Evolutionary conservation across 2,329 filamentous ascomycete genomes (phyloP).

Genomic region (Apiospora hydei): DNA sequence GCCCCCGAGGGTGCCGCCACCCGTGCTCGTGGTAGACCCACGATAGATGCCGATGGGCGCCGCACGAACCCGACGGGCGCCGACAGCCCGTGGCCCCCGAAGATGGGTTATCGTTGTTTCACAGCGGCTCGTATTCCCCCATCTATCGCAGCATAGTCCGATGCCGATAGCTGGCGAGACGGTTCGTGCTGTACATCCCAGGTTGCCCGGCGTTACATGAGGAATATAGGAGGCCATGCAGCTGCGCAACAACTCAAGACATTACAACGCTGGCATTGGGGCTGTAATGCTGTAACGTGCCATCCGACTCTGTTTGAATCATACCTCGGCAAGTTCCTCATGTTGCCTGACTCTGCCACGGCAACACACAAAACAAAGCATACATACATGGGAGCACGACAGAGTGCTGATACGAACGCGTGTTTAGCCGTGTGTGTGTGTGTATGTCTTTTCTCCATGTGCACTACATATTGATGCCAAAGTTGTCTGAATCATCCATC

Average conservation of each 20-base stretch:
- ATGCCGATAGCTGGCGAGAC: not conserved
- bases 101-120: not conserved
- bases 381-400: not conserved
- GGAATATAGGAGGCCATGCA: not conserved
- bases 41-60: not conserved
- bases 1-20: not conserved
- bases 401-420: constrained; percentile 12
- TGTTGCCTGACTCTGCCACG: not conserved
- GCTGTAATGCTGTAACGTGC: not conserved
- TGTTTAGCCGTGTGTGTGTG: not conserved
- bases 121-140: not conserved
- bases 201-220: not conserved
- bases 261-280: too few species aligned
- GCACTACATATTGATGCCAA: not conserved
- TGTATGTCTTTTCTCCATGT: not conserved
- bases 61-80: not conserved
- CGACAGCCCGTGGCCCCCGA: not conserved
- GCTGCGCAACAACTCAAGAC: not conserved
- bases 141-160: not conserved
- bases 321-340: not conserved
- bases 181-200: not conserved
- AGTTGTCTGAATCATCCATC: not conserved
- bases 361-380: not conserved
- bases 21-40: not conserved
- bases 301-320: not conserved